These are phyloP conservation scores for Cydonia oblonga DNA, from an alignment of 331 rosid species.

Conservation along the genomic window DNA sequence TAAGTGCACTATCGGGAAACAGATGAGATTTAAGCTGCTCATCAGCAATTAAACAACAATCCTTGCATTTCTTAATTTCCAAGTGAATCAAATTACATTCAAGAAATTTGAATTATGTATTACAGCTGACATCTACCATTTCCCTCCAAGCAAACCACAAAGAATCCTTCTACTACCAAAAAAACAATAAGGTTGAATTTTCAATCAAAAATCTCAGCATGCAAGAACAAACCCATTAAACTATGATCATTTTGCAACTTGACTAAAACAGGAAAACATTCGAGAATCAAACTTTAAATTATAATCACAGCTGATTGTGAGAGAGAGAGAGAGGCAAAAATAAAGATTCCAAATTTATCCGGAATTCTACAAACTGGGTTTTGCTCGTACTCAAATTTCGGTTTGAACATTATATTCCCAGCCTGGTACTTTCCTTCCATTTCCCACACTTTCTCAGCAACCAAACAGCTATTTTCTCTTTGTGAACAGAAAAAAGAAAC, in stretches of 20 bases:
- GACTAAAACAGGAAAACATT: neutral
- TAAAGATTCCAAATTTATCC: neutral
- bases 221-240: neutral
- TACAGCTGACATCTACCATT: neutral
- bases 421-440: neutral
- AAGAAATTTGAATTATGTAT: neutral
- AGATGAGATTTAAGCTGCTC: neutral
- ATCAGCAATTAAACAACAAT: neutral
- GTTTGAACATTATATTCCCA: conserved; percentile 8
- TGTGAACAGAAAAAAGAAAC: neutral
- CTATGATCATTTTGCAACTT: neutral
- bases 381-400: neutral
- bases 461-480: neutral
- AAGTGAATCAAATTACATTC: neutral
- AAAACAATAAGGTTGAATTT: neutral
- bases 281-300: neutral
- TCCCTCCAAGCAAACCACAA: neutral
- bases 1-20: neutral
- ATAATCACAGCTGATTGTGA: neutral
- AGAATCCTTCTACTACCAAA: neutral
- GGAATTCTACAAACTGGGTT: neutral
- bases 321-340: neutral
- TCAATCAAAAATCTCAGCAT: neutral
- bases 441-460: neutral
- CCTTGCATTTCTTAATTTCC: neutral